phyloP scores from a whole-genome alignment of 2,329 filamentous ascomycete genomes.

The Verticillium isaacii region DNA sequence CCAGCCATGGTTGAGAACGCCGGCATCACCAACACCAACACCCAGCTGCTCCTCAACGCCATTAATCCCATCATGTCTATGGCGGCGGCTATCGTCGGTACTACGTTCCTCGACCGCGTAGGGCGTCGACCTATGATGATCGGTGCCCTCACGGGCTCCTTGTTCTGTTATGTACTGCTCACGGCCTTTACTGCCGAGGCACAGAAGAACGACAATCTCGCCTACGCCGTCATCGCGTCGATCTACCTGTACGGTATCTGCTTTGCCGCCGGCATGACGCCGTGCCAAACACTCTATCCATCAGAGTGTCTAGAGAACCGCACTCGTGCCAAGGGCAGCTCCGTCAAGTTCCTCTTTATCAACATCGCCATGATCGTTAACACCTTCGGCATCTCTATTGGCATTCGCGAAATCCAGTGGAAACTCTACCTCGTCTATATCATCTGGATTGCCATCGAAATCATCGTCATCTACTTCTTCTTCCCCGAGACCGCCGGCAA shows the following conservation, averaged over 20 bases:
- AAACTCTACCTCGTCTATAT: constrained; percentile 24
- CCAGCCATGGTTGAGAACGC: constrained; percentile 36
- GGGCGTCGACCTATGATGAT: constrained; percentile 35
- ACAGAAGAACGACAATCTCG: constrained; percentile 22
- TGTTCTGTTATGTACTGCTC: constrained; percentile 20
- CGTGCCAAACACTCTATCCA: constrained; percentile 32
- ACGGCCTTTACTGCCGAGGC: constrained; percentile 30
- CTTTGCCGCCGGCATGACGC: constrained; percentile 32
- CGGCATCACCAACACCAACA: constrained; percentile 31
- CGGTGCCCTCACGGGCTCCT: constrained; percentile 24
- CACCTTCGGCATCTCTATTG: constrained; percentile 40
- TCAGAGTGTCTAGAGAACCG: constrained; percentile 35
- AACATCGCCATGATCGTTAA: constrained; percentile 40
- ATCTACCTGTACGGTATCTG: constrained; percentile 33
- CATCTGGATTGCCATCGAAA: constrained; percentile 19
- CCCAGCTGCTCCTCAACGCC: constrained; percentile 38
- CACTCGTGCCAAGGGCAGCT: constrained; percentile 34
- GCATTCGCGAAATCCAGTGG: constrained; percentile 29
- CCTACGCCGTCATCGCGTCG: constrained; percentile 33
- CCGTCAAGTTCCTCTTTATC: constrained; percentile 33
- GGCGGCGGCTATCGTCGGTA: constrained; percentile 31
- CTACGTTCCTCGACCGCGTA: constrained; percentile 32
- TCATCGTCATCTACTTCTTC: constrained; percentile 31
- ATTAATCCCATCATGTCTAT: constrained; percentile 38
- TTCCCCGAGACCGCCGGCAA: constrained; percentile 40